Evolutionary conservation across 2,329 filamentous ascomycete genomes (phyloP), one percentile per base, ranked within the genome.

Genomic region (Phyllosticta paracitricarpa): DNA sequence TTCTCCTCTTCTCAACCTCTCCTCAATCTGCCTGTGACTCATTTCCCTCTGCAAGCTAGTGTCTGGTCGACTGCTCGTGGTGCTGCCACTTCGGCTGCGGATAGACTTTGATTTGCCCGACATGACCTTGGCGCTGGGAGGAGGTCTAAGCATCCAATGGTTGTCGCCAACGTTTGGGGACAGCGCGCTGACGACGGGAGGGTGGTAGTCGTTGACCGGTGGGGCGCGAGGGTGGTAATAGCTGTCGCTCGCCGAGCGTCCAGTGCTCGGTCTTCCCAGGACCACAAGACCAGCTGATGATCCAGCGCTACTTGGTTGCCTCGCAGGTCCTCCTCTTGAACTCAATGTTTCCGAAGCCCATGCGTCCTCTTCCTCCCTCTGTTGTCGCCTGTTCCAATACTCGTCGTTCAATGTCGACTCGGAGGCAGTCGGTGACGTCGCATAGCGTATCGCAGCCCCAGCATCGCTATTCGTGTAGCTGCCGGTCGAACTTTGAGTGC

Each of bases 141-240:
- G 91, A 2, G 92, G 92, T 70, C 96, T 90, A 58, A 96, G 78
- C 91, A 97, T 96, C 92, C 92, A 97, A 69, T 82, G 82, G 60
- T 89, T 87, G 63, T 89, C 90, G 60, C 85, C 84, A 69, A 79
- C 84, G 70, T 83, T 85, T 48, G 80, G 81, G 14, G 86, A 88
- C 61, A 84, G 88, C 74, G 85, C 89, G 72, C 84, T 90, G 63
- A 94, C 89, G 58, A 95, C 87, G 2, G 91, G 90, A 4, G 90
- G 89, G 71, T 95, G 89, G 62, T 92, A 83, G 64, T 95, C 89
- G 75, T 95, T 94, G 68, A 95, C 85, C 3, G 89, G 89, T 7
- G 87, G 90, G 68, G 87, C 75, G 67, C 69, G 77, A 64, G 65
- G 72, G 35, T 68, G 71, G 69, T 69, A 71, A 67, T 72, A 72